These are phyloP conservation scores for Allium cepa DNA, from an alignment of 106 monocot species.

Conservation along the genomic window DNA sequence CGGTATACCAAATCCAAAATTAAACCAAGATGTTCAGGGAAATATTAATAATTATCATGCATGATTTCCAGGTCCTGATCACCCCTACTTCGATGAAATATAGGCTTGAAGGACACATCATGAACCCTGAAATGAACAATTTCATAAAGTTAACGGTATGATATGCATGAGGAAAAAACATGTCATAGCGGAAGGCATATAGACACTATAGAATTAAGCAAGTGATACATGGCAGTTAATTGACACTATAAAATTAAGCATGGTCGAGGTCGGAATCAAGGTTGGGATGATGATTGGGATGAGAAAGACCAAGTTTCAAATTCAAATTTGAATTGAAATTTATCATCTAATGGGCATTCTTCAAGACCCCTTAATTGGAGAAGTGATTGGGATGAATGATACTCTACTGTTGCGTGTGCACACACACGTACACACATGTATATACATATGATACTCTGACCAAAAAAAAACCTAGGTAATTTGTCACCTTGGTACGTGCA, in stretches of 20 bases:
- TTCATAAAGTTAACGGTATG: too few species aligned
- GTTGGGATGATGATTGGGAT: constrained; percentile 80
- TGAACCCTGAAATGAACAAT: too few species aligned
- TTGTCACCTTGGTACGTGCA: too few species aligned
- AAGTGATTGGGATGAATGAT: too few species aligned
- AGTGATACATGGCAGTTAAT: too few species aligned
- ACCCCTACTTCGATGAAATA: too few species aligned
- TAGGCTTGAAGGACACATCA: too few species aligned
- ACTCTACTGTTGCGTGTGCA: too few species aligned
- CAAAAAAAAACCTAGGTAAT: too few species aligned
- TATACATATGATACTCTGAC: too few species aligned
- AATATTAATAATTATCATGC: background rate
- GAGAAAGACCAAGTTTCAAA: constrained; percentile 37
- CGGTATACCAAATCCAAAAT: background rate
- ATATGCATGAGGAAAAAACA: background rate
- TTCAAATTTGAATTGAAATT: constrained; percentile 4
- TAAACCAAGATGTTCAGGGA: background rate
- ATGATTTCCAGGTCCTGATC: too few species aligned
- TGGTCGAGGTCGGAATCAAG: constrained; percentile 40
- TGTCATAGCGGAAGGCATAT: background rate
- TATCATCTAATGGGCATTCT: constrained; percentile 33
- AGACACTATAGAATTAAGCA: background rate
- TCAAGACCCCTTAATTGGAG: background rate
- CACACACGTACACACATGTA: too few species aligned
- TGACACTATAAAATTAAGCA: background rate